A percentile compares a stretch with the other conserved stretches of the same genome.
Evolutionary conservation across 768 basidiomycete species (phyloP).

Genomic region (Hemileccinum impolitum): DNA sequence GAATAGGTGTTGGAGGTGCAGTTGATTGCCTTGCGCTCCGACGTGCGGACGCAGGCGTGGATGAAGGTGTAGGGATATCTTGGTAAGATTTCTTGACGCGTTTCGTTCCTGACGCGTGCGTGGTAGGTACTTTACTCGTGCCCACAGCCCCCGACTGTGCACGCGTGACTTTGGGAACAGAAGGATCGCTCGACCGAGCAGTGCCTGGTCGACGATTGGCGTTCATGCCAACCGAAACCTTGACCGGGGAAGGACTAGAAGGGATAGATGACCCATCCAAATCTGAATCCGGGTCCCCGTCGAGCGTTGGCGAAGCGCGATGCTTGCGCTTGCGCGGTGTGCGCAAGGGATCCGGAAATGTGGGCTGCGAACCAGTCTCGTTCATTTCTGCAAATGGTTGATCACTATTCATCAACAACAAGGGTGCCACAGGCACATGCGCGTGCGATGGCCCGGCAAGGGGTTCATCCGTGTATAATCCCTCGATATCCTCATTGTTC

Average conservation of each 20-base stretch:
- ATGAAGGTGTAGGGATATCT: conserved; percentile 25
- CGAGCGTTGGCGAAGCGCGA: conserved; percentile 5
- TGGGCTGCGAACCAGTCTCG: conserved; percentile 9
- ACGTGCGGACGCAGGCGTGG: conserved; percentile 14
- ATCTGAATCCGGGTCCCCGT: conserved; percentile 6
- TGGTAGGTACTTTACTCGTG: background rate
- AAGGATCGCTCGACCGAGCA: background rate
- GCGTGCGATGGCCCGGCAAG: conserved; percentile 25
- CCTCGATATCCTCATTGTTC: conserved; percentile 31
- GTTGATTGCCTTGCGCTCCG: conserved; percentile 9
- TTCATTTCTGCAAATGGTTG: conserved; percentile 9
- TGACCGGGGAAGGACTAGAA: conserved; percentile 33
- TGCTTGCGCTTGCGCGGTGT: conserved; percentile 31
- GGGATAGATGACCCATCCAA: conserved; percentile 7
- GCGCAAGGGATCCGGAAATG: conserved; percentile 26
- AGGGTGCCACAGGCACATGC: conserved; percentile 16
- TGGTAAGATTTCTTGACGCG: conserved; percentile 18
- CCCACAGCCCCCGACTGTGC: conserved; percentile 14
- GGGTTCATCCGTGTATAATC: conserved; percentile 34
- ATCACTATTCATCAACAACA: conserved; percentile 22
- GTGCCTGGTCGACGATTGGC: conserved; percentile 2
- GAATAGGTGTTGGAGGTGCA: conserved; percentile 16
- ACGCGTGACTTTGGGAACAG: conserved; percentile 7
- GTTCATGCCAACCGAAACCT: conserved; percentile 15
- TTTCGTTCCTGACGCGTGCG: conserved; percentile 10